Evolutionary conservation across 2,329 filamentous ascomycete species (phyloP), one percentile per base, ranked within the genome.

Genomic region (Aureobasidium zeae): DNA sequence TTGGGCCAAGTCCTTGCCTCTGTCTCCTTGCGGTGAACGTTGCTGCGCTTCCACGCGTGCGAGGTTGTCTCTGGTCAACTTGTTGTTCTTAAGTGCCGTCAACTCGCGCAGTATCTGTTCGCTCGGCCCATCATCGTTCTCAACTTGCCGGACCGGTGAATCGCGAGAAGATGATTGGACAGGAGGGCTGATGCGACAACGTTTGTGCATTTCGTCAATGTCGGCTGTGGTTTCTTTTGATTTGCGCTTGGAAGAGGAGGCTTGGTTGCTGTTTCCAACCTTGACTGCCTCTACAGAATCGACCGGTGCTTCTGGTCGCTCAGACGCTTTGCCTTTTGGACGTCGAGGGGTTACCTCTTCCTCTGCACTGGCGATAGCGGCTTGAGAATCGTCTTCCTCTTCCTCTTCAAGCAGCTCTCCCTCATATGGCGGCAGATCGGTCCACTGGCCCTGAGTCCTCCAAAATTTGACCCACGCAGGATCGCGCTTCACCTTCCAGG

Each of bases 1-100:
- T 43, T 50, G 44, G 2, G 48, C 50, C 10, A 63, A 36, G 38
- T 63, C 59, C 1, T 46, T 15, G 4, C 50, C 60, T 32, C 59
- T 50, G 3, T 49, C 31, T 7, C 46, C 21, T n/a, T 47, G 29
- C 2, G 28, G 12, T 12, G 17, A 30, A 19, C 43, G 46, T 17
- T 57, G 49, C 22, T 52, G 42, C 20, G 53, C 56, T 48, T 61
- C 53, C 30, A 59, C 56, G 41, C 50, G 57, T 20, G 54, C 54
- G 12, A 62, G 51, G 33, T 61, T 62, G 8, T 53, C 57, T 44
- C 53, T 53, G 2, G 59, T 62, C 21, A 62, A 46, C 12, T 54
- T 47, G 13, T 7, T 21, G 22, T 38, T 22, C 12, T 20, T 28
- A 19, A 20, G 8, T 25, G 25, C 38, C 10, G n/a, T 26, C 33